Evolutionary conservation across 805 yeast species (phyloP), one percentile per base, ranked within the genome.

Genomic region (Wickerhamomyces strasburgensis): DNA sequence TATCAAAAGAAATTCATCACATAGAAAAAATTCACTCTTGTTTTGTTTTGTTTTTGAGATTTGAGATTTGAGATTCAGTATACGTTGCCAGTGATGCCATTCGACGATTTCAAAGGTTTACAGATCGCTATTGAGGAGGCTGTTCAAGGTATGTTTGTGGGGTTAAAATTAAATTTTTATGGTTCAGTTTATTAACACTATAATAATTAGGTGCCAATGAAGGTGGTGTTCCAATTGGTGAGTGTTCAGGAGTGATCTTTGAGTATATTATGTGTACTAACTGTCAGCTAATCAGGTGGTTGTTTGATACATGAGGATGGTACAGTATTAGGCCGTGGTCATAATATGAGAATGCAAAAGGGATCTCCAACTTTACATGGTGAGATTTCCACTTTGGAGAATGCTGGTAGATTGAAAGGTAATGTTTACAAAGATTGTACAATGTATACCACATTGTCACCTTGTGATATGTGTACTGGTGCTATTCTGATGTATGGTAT

Each of bases 401-500:
- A 84, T 45, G 94, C 96, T 15, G 98, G 98, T 6, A 74, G 98
- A 53, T 67, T 93, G 39, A 79, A 80, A 16, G 97, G 89, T 5
- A 68, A 70, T 16, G 75, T 73, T 14, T 90, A 90, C 66, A 84
- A 82, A 53, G 72, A 80, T 44, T 83, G 96, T 49, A 93, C 98
- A n/a, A 50, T 52, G 54, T 90, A 88, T 64, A 88, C 97, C 21
- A 84, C 96, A 0, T 66, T 90, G 47, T 84, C 95, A 6, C 97
- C 98, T 3, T 90, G 98, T 59, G 73, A 80, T 48, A 90, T 90
- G 97, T 90, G 98, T 59, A 76, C 93, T 5, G 98, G 98, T 15
- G 95, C 97, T 5, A 84, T 90, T 46, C 54, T 90, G 35, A 68
- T 90, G 70, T 90, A 88, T 63, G 96, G 95, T 28, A 73, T 90